Percentiles rank a stretch among this genome's conserved stretches.
Conservation (phyloP, 495 filamentous ascomycete genomes). For the Penicillium tannophilum region DNA sequence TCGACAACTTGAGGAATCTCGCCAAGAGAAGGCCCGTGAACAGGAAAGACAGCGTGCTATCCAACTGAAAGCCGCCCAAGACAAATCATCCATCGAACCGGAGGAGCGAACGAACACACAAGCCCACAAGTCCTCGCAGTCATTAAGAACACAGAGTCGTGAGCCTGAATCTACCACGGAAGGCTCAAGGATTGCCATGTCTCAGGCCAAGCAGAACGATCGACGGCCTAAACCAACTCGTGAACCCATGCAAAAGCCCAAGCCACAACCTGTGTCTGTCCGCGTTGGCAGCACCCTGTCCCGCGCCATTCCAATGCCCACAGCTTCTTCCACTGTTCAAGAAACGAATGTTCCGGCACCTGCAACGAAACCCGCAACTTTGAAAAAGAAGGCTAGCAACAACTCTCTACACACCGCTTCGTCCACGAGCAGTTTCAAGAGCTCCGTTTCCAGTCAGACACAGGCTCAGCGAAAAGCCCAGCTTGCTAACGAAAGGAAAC, state of each 20-base stretch:
- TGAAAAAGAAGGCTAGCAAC: slow-evolving; percentile 68
- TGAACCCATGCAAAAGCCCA: slow-evolving; percentile 63
- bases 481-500: slow-evolving; percentile 72
- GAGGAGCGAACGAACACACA: slow-evolving; percentile 32
- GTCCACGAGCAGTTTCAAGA: slow-evolving; percentile 69
- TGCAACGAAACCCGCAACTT: slow-evolving; percentile 45
- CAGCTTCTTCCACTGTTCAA: slow-evolving; percentile 57
- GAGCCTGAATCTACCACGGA: slow-evolving; percentile 40
- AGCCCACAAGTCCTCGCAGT: slow-evolving; percentile 46
- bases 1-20: slow-evolving; percentile 49
- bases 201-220: slow-evolving; percentile 56
- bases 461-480: slow-evolving; percentile 54
- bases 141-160: slow-evolving; percentile 51
- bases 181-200: slow-evolving; percentile 40
- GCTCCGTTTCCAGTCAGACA: slow-evolving; percentile 60
- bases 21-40: slow-evolving; percentile 62
- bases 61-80: slow-evolving; percentile 38
- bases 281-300: slow-evolving; percentile 70
- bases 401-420: slow-evolving; percentile 65
- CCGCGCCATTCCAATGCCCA: slow-evolving; percentile 67
- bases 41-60: slow-evolving; percentile 62
- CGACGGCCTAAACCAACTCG: slow-evolving; percentile 74
- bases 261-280: slow-evolving; percentile 78
- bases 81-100: slow-evolving; percentile 35
- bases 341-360: slow-evolving; percentile 56